These are phyloP conservation scores for Sugiyamaella novakii DNA, from an alignment of 1,139 yeast genomes.

Conservation along the genomic window DNA sequence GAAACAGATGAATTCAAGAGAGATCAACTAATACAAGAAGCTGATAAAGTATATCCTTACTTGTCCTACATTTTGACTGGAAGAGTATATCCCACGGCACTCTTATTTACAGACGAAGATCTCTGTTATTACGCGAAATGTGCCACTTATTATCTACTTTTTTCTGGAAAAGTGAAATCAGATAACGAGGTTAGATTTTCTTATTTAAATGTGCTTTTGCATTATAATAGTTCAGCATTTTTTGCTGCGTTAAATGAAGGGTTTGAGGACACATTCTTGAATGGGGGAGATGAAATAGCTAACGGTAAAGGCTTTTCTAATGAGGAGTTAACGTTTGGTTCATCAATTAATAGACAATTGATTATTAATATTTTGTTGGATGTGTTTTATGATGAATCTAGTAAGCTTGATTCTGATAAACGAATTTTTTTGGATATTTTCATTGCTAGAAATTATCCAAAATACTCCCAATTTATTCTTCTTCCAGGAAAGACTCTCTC, in stretches of 20 bases:
- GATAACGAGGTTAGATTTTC: slow-evolving; percentile 34
- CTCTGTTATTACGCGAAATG: slow-evolving; percentile 46
- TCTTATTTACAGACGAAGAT: slow-evolving; percentile 43
- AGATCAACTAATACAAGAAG: slow-evolving; percentile 29
- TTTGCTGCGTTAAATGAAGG: slow-evolving; percentile 72
- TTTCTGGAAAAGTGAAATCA: slow-evolving; percentile 50
- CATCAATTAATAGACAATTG: slow-evolving; percentile 58
- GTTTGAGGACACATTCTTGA: slow-evolving; percentile 70
- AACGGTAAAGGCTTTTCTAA: slow-evolving; percentile 19
- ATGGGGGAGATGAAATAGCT: slow-evolving; percentile 36
- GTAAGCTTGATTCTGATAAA: slow-evolving; percentile 37
- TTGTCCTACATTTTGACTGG: slow-evolving; percentile 73
- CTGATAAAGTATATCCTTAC: slow-evolving; percentile 56
- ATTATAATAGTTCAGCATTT: slow-evolving; percentile 57
- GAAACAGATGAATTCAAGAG: slow-evolving; percentile 23
- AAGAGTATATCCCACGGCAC: slow-evolving; percentile 73
- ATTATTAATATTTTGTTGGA: slow-evolving; percentile 68
- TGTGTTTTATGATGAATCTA: slow-evolving; percentile 41
- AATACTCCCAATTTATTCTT: slow-evolving; percentile 74
- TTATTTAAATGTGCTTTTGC: slow-evolving; percentile 43
- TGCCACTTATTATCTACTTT: slow-evolving; percentile 56
- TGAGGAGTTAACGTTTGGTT: slow-evolving; percentile 37
- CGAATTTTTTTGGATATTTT: slow-evolving; percentile 58
- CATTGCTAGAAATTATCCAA: slow-evolving; percentile 73
- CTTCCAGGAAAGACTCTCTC: slow-evolving; percentile 61